Percentiles rank a stretch among this genome's conserved stretches.
Conservation (phyloP, 768 basidiomycete genomes). For the Tephrocybe sp. region DNA sequence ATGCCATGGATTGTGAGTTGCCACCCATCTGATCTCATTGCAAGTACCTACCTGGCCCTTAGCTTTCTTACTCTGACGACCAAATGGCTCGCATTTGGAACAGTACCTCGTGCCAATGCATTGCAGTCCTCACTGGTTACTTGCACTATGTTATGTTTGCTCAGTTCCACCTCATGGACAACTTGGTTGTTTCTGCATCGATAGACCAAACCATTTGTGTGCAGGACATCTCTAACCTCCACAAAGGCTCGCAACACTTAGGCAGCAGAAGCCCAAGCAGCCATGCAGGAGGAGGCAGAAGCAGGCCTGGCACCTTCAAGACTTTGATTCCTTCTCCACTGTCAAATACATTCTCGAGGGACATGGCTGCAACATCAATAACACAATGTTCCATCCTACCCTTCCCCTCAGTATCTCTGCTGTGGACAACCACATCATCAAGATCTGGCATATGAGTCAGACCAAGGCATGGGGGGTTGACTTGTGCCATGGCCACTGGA, state of each 20-base stretch:
- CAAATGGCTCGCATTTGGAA: constrained; percentile 99
- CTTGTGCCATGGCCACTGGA: constrained; percentile 98
- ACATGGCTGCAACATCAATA: constrained; percentile 96
- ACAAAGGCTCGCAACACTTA: constrained; percentile 73
- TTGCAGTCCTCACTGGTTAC: too few species aligned
- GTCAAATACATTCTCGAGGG: constrained; percentile 98
- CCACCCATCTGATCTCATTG: constrained; percentile 5
- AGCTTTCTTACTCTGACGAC: constrained; percentile 93
- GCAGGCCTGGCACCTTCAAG: constrained; percentile 74
- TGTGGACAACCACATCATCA: constrained; percentile 98
- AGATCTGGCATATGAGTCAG: constrained; percentile 99
- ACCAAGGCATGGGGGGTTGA: constrained; percentile 99
- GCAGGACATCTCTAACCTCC: constrained; percentile 97
- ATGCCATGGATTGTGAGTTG: constrained; percentile 97
- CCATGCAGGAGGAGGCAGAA: constrained; percentile 24
- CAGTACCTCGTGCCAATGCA: constrained; percentile 97
- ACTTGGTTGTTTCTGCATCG: constrained; percentile 94
- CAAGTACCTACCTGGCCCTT: constrained; percentile 14
- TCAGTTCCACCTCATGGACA: constrained; percentile 98
- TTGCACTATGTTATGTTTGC: constrained; percentile 99
- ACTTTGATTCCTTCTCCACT: too few species aligned
- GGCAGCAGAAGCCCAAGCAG: constrained; percentile 31
- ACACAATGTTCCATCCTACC: too few species aligned
- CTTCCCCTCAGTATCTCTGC: too few species aligned
- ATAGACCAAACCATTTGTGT: constrained; percentile 99